Evolutionary conservation across 1,284 basidiomycete genomes (phyloP), one percentile per base, ranked within the genome.

Genomic region (Pyrrhoderma noxium): DNA sequence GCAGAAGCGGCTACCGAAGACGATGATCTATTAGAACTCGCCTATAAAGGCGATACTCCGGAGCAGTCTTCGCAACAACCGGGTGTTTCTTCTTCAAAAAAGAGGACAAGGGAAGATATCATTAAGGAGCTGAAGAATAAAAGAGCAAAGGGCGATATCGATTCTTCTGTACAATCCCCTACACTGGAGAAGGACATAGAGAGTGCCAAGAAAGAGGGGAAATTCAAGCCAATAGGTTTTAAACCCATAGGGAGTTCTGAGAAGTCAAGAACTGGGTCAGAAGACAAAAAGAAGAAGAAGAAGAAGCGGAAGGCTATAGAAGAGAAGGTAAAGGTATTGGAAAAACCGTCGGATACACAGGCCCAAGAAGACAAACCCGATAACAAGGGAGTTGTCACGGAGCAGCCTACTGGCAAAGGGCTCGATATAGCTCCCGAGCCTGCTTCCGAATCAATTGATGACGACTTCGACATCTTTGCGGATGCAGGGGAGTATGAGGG

Each of bases 401-500:
- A 39, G 23, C 19, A 13, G 19, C 37, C n/a, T 21, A 21, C 42
- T 37, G 14, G 19, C 11, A 37, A 51, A 37, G 2, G 25, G 5
- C 23, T 14, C n/a, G 31, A 19, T 22, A 14, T 16, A 14, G 18
- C 22, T 13, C 58, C 61, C 1, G 37, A 49, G 18, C 57, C 62
- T 1, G 68, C 71, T 53, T 62, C 65, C 7, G 70, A 72, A 51
- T 62, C 66, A 2, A 43, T 70, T 7, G 70, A 47, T 23, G 54
- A 56, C 38, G 47, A 49, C 16, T 47, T 55, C 37, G 54, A 56
- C 25, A 95, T 95, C 51, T 96, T 96, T 64, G 88, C 81, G 1
- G 92, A 74, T 47, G 90, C 79, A 1, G 91, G 85, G 7, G 88
- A 91, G 39, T 96, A 95, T 64, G 73, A 82, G 47, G 89, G 85